Percentiles rank a stretch among this genome's conserved stretches.
phyloP scores from a whole-genome alignment of 306 rosid species.

The Gillenia trifoliata region DNA sequence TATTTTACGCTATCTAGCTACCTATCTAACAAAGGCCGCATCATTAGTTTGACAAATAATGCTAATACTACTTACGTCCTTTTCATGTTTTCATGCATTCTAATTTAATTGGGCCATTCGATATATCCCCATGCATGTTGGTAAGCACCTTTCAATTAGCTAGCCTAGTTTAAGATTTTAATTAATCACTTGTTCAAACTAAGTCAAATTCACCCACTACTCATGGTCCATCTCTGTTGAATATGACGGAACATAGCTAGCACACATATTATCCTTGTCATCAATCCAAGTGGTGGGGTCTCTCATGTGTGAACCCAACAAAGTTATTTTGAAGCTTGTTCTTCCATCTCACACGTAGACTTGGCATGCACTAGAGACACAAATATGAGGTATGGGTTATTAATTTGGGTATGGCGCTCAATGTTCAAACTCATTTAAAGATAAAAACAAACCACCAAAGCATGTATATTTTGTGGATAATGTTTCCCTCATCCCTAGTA shows the following conservation, averaged over 20 bases:
- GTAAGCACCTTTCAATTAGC: neutral
- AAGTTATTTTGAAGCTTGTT: neutral
- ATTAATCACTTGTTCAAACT: no score
- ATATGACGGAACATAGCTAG: neutral
- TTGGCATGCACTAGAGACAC: neutral
- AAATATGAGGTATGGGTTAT: neutral
- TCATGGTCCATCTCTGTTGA: neutral
- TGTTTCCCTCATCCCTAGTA: no score
- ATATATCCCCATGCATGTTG: no score
- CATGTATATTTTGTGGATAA: neutral
- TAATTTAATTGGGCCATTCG: neutral
- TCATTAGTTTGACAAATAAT: no score
- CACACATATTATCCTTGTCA: neutral
- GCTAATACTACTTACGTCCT: neutral
- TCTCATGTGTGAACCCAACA: neutral
- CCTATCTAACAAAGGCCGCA: neutral
- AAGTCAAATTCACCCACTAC: no score
- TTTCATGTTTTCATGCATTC: neutral
- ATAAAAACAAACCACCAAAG: neutral
- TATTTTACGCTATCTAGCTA: neutral
- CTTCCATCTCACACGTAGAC: constrained; percentile 3
- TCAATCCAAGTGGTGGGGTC: neutral
- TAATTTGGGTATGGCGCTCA: neutral
- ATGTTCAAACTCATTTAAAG: neutral
- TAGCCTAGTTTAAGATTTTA: neutral